Evolutionary conservation across 2,329 filamentous ascomycete genomes (phyloP).

Genomic region (Shiraia bambusicola): DNA sequence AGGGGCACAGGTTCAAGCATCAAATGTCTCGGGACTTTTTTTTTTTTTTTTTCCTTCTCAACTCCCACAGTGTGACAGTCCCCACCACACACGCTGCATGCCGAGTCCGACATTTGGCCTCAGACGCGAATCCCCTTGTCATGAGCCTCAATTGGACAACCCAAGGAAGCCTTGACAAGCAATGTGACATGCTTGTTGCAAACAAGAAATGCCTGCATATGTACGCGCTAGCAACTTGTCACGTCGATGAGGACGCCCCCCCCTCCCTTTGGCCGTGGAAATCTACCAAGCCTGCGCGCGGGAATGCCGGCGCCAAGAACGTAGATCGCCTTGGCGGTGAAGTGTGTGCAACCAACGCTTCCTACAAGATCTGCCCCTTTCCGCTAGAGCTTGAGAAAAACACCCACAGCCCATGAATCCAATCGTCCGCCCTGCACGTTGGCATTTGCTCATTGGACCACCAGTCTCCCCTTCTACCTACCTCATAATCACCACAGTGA

Average conservation of each 20-base stretch:
- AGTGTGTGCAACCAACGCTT: constrained; percentile 12
- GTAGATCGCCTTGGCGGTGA: constrained; percentile 23
- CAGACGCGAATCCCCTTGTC: not conserved
- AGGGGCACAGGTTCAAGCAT: no score
- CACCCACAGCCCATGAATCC: no score
- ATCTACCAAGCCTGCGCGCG: constrained; percentile 6
- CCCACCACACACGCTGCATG: no score
- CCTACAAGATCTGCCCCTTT: constrained; percentile 17
- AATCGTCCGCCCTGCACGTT: constrained; percentile 3
- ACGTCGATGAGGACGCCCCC: not conserved
- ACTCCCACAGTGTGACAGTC: no score
- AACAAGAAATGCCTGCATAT: constrained; percentile 12
- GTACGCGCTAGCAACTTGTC: constrained; percentile 2
- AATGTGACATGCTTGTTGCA: constrained; percentile 15
- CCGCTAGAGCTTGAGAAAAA: constrained; percentile 1
- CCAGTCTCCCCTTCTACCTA: no score
- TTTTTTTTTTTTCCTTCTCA: no score
- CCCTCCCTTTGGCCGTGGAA: constrained; percentile 4
- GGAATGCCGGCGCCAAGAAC: constrained; percentile 20
- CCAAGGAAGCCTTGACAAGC: constrained; percentile 4
- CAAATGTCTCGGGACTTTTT: no score
- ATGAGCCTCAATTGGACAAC: not conserved
- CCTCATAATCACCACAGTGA: no score
- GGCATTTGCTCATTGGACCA: not conserved
- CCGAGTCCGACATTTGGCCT: not conserved